Evolutionary conservation across 2,329 filamentous ascomycete species (phyloP).

Genomic region (Paecilomyces dactylethromorphus): DNA sequence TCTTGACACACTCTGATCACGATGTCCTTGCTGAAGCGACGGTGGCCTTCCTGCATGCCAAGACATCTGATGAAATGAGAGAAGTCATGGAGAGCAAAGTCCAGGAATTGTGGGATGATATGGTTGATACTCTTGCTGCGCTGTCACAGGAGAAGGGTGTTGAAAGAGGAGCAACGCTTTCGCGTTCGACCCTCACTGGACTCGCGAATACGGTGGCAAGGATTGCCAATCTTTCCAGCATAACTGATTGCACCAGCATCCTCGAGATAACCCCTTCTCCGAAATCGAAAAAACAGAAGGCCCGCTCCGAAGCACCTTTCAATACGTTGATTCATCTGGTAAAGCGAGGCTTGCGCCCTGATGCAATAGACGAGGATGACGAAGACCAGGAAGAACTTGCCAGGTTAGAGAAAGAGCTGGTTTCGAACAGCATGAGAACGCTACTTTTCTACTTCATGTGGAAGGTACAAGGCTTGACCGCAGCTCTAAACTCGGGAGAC

Average conservation of each 20-base stretch:
- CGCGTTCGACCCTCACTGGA: conserved; percentile 58
- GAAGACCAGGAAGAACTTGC: conserved; percentile 41
- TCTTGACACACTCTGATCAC: conserved; percentile 84
- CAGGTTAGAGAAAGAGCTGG: conserved; percentile 71
- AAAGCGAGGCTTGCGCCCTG: conserved; percentile 61
- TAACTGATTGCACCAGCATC: conserved; percentile 69
- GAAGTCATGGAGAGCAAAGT: conserved; percentile 79
- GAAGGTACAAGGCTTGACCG: conserved; percentile 62
- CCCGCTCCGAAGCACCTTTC: conserved; percentile 41
- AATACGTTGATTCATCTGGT: conserved; percentile 67
- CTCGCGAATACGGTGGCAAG: conserved; percentile 70
- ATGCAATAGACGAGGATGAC: conserved; percentile 56
- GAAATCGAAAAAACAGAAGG: conserved; percentile 32
- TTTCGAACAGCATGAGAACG: conserved; percentile 67
- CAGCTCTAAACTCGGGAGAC: conserved; percentile 48
- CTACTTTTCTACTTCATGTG: conserved; percentile 92
- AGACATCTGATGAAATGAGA: conserved; percentile 79
- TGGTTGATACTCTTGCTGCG: conserved; percentile 64
- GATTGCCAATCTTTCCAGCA: conserved; percentile 71
- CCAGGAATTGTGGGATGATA: conserved; percentile 77
- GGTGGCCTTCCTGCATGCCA: conserved; percentile 74
- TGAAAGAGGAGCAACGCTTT: conserved; percentile 63
- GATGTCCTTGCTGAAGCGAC: conserved; percentile 79
- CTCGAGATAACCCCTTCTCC: conserved; percentile 53
- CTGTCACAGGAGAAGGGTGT: conserved; percentile 67